phyloP scores from a whole-genome alignment of 495 filamentous ascomycete genomes.

The Entonaema liquescens region DNA sequence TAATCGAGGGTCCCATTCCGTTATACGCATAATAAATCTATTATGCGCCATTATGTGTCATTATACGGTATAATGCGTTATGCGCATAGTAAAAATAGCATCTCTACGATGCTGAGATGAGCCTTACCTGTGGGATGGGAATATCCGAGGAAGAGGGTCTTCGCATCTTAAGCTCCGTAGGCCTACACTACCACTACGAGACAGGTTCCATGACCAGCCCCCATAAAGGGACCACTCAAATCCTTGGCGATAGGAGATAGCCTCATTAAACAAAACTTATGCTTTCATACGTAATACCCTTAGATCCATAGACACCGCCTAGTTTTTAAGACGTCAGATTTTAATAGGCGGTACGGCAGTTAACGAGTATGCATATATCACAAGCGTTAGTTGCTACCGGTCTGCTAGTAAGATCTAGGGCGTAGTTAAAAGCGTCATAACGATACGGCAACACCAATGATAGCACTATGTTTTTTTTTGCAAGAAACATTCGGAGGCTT shows the following conservation, averaged over 20 bases:
- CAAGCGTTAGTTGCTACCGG: background rate
- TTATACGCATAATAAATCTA: no score
- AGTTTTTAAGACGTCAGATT: background rate
- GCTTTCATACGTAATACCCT: conserved; percentile 36
- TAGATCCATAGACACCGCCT: conserved; percentile 7
- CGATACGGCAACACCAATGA: background rate
- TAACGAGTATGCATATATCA: background rate
- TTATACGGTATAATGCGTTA: no score
- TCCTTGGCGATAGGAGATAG: conserved; percentile 41
- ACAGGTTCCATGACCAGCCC: conserved; percentile 29
- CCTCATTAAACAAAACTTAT: conserved; percentile 41
- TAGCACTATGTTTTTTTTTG: conserved; percentile 1
- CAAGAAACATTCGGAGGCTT: conserved; percentile 37
- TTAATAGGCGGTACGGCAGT: background rate
- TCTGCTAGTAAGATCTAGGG: background rate
- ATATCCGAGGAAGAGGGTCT: conserved; percentile 36
- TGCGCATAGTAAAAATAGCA: no score
- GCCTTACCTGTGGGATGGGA: conserved; percentile 38
- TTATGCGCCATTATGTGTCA: no score
- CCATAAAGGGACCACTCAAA: conserved; percentile 28
- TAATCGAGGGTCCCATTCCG: no score
- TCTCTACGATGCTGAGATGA: conserved; percentile 35
- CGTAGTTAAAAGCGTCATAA: background rate
- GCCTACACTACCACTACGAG: conserved; percentile 9
- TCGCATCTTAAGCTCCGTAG: conserved; percentile 32